Percentiles rank a stretch among this genome's conserved stretches.
Conservation (phyloP, 2,329 filamentous ascomycete genomes). For the Bimuria novae-zelandiae region DNA sequence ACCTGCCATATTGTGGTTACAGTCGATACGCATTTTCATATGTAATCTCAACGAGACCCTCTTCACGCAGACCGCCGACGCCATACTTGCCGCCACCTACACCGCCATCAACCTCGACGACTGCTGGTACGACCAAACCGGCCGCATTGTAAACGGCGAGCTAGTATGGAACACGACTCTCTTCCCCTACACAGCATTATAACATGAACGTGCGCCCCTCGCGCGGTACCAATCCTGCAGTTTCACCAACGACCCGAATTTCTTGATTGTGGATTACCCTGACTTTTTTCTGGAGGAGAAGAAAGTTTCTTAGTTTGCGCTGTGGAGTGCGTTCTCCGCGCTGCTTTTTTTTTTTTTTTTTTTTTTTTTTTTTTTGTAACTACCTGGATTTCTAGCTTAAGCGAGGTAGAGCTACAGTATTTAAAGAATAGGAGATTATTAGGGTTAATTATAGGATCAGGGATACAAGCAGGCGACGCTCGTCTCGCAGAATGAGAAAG, state of each 20-base stretch:
- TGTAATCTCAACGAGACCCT: slow-evolving; percentile 56
- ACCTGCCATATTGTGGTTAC: slow-evolving; percentile 24
- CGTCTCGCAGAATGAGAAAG: slow-evolving; percentile 51
- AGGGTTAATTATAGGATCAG: slow-evolving; percentile 50
- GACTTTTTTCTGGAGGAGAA: slow-evolving; percentile 43
- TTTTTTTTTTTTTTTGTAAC: too few species aligned
- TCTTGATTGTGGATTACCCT: slow-evolving; percentile 45
- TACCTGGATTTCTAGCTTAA: slow-evolving; percentile 49
- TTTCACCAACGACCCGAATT: slow-evolving; percentile 49
- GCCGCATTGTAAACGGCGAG: slow-evolving; percentile 44
- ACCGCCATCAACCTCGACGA: slow-evolving; percentile 53
- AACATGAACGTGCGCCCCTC: slow-evolving; percentile 49
- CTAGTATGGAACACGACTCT: slow-evolving; percentile 49
- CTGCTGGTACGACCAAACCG: slow-evolving; percentile 47
- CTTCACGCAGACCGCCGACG: slow-evolving; percentile 54
- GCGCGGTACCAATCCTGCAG: slow-evolving; percentile 47
- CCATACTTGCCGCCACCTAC: slow-evolving; percentile 50
- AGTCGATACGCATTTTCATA: slow-evolving; percentile 39
- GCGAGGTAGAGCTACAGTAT: slow-evolving; percentile 22
- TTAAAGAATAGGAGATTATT: slow-evolving; percentile 48
- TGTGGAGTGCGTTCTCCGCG: slow-evolving; percentile 45
- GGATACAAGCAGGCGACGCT: slow-evolving; percentile 54
- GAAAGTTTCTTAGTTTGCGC: slow-evolving; percentile 42
- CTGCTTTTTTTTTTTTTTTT: slow-evolving; percentile 47
- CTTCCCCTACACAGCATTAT: slow-evolving; percentile 53